Conservation (phyloP, 1,284 basidiomycete genomes). For the Puccinia brachypodii region DNA sequence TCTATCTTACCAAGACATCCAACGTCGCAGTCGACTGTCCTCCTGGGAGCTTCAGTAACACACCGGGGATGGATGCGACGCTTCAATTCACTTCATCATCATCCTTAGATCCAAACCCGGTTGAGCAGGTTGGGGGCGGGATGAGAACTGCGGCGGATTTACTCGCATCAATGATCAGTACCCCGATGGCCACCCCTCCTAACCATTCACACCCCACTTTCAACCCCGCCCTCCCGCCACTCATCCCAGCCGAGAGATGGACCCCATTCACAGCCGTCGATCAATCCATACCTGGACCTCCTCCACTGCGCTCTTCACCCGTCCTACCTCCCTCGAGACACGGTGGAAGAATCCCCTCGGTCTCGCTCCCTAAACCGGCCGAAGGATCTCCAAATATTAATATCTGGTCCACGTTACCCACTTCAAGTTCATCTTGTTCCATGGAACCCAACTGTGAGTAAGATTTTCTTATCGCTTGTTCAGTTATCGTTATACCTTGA, state of each 20-base stretch:
- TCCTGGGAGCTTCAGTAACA: neutral
- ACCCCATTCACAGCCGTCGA: neutral
- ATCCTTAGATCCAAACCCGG: neutral
- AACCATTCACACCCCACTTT: neutral
- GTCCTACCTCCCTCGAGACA: neutral
- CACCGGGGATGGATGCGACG: neutral
- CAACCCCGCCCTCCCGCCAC: neutral
- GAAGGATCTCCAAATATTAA: constrained; percentile 13
- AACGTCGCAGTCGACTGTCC: neutral
- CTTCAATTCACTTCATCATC: neutral
- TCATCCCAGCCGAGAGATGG: constrained; percentile 5
- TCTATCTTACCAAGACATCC: neutral
- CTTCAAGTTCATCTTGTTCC: constrained; percentile 6
- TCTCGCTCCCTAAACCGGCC: constrained; percentile 37
- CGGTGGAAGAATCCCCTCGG: constrained; percentile 19
- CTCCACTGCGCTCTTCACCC: neutral
- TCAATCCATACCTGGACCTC: neutral
- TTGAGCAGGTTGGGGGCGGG: neutral
- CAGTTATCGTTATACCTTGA: neutral
- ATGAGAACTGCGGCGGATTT: constrained; percentile 40
- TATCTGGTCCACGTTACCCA: constrained; percentile 25
- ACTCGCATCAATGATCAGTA: constrained; percentile 24
- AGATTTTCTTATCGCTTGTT: neutral
- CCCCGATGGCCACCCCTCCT: neutral
- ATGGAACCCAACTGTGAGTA: constrained; percentile 6